Percentiles rank a stretch among this genome's conserved stretches.
These are phyloP conservation scores for Penicillium sp. DNA, from an alignment of 2,329 filamentous ascomycete genomes.

Conservation along the genomic window DNA sequence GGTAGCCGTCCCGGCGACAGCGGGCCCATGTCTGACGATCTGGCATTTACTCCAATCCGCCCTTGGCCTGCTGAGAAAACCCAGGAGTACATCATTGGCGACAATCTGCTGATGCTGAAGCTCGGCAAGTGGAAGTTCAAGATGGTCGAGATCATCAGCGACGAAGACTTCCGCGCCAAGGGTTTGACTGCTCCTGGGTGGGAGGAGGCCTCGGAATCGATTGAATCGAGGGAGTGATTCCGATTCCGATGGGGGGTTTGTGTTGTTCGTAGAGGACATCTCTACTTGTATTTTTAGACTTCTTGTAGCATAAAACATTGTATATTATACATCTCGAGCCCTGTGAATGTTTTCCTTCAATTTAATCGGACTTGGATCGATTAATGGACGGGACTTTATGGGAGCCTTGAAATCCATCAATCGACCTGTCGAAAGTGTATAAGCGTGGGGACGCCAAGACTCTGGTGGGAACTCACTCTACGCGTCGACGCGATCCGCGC, in stretches of 20 bases:
- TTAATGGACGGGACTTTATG: not conserved
- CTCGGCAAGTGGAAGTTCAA: conserved; percentile 64
- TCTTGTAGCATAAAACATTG: conserved; percentile 18
- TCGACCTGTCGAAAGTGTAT: not conserved
- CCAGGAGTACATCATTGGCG: conserved; percentile 53
- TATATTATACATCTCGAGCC: conserved; percentile 38
- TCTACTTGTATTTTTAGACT: conserved; percentile 17
- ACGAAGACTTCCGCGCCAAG: conserved; percentile 53
- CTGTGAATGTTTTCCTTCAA: not conserved
- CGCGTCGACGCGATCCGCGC: conserved; percentile 42
- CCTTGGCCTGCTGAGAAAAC: conserved; percentile 47
- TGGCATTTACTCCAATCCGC: conserved; percentile 55
- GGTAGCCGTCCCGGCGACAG: conserved; percentile 45
- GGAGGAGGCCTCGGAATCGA: conserved; percentile 38
- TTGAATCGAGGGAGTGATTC: conserved; percentile 12
- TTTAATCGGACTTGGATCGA: not conserved
- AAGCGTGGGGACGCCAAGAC: conserved; percentile 8
- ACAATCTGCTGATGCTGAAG: conserved; percentile 56
- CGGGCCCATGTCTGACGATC: conserved; percentile 45
- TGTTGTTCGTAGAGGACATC: not conserved
- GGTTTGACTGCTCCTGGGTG: conserved; percentile 55
- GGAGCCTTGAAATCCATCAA: not conserved
- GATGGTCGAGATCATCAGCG: conserved; percentile 57
- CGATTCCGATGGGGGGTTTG: not conserved
- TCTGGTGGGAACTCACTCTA: conserved; percentile 33